A percentile compares a stretch with the other conserved stretches of the same genome.
phyloP scores from a whole-genome alignment of 1,284 basidiomycete genomes.

The Irpex lacteus region DNA sequence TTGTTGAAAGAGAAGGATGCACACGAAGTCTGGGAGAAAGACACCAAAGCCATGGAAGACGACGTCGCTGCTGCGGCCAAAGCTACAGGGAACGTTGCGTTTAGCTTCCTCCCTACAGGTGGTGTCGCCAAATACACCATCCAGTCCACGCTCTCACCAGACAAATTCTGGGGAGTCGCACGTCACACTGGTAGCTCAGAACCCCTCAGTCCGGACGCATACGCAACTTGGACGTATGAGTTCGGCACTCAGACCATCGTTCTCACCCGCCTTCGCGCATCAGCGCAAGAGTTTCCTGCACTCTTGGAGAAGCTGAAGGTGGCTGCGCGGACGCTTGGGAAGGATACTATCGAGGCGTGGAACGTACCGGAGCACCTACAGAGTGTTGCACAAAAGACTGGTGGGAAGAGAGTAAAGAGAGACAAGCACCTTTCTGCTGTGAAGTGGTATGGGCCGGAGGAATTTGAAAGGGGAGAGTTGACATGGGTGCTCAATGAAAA shows the following conservation, averaged over 20 bases:
- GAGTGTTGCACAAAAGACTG: constrained; percentile 30
- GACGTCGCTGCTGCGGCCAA: constrained; percentile 17
- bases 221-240: constrained; percentile 56
- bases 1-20: constrained; percentile 22
- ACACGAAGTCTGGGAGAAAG: constrained; percentile 19
- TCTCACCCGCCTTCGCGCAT: constrained; percentile 49
- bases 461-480: constrained; percentile 28
- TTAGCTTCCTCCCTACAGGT: constrained; percentile 43
- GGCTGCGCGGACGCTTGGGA: constrained; percentile 36
- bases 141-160: constrained; percentile 17
- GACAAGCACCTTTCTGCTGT: constrained; percentile 50
- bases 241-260: constrained; percentile 38
- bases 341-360: constrained; percentile 54
- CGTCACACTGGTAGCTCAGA: constrained; percentile 7
- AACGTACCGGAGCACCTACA: constrained; percentile 40
- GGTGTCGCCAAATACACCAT: constrained; percentile 46
- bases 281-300: constrained; percentile 32
- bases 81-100: constrained; percentile 19
- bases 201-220: constrained; percentile 23
- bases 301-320: constrained; percentile 39
- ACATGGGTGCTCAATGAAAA: constrained; percentile 56
- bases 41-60: constrained; percentile 19
- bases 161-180: constrained; percentile 38
- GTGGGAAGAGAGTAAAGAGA: constrained; percentile 39
- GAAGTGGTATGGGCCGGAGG: constrained; percentile 54